Base-by-base conservation (phyloP, 441 rosid genomes). In the Biscutella laevigata region DNA sequence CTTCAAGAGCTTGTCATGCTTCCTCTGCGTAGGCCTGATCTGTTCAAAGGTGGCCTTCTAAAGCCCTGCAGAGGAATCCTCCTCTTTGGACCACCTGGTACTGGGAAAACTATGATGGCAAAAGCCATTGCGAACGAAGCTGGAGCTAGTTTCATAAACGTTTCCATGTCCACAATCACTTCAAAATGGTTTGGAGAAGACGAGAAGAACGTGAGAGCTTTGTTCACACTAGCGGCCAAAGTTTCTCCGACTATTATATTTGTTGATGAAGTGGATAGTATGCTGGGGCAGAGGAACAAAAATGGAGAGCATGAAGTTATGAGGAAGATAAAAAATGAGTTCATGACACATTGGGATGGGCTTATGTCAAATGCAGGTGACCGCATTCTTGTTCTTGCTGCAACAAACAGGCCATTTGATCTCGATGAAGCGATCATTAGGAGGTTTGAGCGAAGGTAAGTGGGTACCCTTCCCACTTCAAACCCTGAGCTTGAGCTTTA, bases 151-250 rank as follows among this genome's bases (percentile, higher is more conserved):
- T 92, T 92, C 76, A 88, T 94, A 61, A 94, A 94, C 25, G 99
- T 94, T 26, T 92, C 97, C 0, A 86, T 92, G 95, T 92, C 99
- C 65, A 88, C 96, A 69, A 86, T 92, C 58, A 92, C 99, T 29
- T 88, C 97, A n/a, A 92, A 92, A 74, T 92, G 99, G 99, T 92
- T 88, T 46, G 97, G 99, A 12, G 99, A 92, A 77, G 99, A 92
- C 33, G 97, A 92, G 62, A 88, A 92, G 77, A 92, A 88, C 19
- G 97, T 88, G 20, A 78, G 94, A 45, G 97, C 99, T 12, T 61
- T 92, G 42, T 92, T 92, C 69, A 75, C 92, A 0, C 83, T 92
- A 2, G 99, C 97, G 28, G 92, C 89, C 7, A 92, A 86, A 73
- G 97, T 92, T 32, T 83, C 99, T 4, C 99, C 99, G 0, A 86